Percentiles rank a stretch among this genome's conserved stretches.
Evolutionary conservation across 2,329 filamentous ascomycete species (phyloP).

Genomic region (Torrubiella hemipterigena): DNA sequence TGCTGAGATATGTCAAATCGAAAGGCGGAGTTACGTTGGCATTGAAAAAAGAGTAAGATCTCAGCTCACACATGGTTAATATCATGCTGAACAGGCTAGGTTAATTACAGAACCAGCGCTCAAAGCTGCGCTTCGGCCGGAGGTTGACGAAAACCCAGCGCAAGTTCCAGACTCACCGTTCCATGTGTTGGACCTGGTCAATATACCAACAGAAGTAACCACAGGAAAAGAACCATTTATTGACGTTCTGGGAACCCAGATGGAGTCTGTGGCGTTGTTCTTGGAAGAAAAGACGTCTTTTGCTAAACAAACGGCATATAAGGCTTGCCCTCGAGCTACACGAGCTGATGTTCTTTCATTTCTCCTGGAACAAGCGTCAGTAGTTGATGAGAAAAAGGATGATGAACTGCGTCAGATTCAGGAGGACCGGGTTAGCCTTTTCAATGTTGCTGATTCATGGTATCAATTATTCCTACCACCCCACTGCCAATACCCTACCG

Average conservation of each 20-base stretch:
- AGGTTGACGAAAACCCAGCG: no score
- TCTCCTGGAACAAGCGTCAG: slow-evolving; percentile 11
- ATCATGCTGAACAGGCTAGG: no score
- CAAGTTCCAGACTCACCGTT: no score
- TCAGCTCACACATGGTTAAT: no score
- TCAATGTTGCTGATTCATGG: slow-evolving; percentile 25
- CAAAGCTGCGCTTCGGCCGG: no score
- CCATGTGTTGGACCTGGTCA: no score
- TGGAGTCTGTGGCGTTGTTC: slow-evolving; percentile 15
- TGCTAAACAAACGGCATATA: slow-evolving; percentile 16
- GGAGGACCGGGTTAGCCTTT: slow-evolving; percentile 23
- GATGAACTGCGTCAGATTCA: slow-evolving; percentile 15
- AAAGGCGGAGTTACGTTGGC: slow-evolving; percentile 12
- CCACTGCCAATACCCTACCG: slow-evolving; percentile 22
- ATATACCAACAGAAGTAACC: no score
- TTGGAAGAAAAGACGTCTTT: slow-evolving; percentile 13
- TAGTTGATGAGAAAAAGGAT: slow-evolving; percentile 12
- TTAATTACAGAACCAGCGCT: no score
- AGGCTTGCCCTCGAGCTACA: slow-evolving; percentile 11
- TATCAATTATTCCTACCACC: slow-evolving; percentile 30
- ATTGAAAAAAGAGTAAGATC: slow-evolving; percentile 12
- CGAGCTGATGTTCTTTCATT: slow-evolving; percentile 13
- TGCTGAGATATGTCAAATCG: slow-evolving; percentile 15
- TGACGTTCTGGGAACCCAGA: no score
- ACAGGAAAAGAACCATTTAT: no score